These are phyloP conservation scores for Neurospora sp. DNA, from an alignment of 495 filamentous ascomycete genomes.

Conservation along the genomic window DNA sequence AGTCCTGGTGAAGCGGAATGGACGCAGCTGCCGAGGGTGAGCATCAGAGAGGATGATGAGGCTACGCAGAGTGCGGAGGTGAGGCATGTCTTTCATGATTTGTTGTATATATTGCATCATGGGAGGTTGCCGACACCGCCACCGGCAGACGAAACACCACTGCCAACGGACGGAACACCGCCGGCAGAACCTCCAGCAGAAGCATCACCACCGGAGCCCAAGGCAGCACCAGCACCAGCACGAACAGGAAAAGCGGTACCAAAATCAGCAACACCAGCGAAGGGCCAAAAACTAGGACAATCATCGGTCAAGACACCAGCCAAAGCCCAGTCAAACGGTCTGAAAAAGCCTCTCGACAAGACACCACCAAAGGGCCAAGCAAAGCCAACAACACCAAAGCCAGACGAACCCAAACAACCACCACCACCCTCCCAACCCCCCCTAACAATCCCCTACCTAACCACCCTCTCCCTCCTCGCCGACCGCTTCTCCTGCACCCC, in stretches of 20 bases:
- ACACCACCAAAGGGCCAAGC: neutral
- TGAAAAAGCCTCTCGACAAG: neutral
- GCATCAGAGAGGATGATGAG: conserved; percentile 49
- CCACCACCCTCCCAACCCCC: neutral
- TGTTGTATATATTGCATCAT: conserved; percentile 46
- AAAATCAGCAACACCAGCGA: neutral
- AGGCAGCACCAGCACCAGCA: neutral
- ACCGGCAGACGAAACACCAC: no score
- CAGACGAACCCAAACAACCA: neutral
- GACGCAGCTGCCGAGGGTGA: conserved; percentile 42
- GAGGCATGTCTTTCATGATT: conserved; percentile 42
- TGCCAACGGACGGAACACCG: no score
- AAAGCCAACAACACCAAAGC: neutral
- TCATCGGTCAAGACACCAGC: neutral
- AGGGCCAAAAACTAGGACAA: neutral
- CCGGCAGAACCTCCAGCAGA: conserved; percentile 9
- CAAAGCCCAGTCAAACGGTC: neutral
- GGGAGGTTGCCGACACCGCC: neutral
- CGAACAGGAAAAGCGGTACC: no score
- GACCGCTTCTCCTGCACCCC: conserved; percentile 52
- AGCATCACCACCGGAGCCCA: neutral
- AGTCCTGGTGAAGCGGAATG: conserved; percentile 36
- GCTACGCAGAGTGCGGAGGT: conserved; percentile 42
- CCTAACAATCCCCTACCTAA: conserved; percentile 41
- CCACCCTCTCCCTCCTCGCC: conserved; percentile 54